Evolutionary conservation across 1,284 basidiomycete genomes (phyloP), one percentile per base, ranked within the genome.

Genomic region (Cryptococcus sp.): DNA sequence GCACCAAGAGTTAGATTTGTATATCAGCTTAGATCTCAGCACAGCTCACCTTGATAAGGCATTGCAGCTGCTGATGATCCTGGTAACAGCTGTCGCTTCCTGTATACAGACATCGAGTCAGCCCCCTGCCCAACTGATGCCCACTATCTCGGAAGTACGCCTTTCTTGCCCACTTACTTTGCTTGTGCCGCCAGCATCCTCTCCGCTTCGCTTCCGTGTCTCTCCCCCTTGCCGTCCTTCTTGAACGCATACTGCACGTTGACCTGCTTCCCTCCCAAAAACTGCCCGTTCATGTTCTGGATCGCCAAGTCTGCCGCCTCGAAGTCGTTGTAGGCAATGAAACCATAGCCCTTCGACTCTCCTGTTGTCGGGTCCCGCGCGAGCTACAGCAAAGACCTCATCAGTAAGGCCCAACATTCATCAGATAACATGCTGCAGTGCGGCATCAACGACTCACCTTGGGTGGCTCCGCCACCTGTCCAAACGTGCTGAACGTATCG

Each of bases 211-310:
- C 94, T 96, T 38, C 95, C 96, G 70, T 98, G 96, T 16, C 94
- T 84, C 77, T 98, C 95, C 59, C 94, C 93, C 76, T 98, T 97
- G 54, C 91, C 91, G 69, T 98, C 96, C 80, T 98, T 98, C 78
- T 98, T 98, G 83, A 97, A 95, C 4, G 95, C 95, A 73, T 96
- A 98, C 75, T 95, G 91, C 15, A 97, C 93, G 16, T 87, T 87
- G 72, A 98, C 90, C 57, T 93, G 88, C 77, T 96, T 96, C 81
- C 98, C 98, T 86, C 95, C 93, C 46, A 98, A 82, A 83, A 92
- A 97, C 71, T 98, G 95, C 47, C 86, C 86, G 69, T 97, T 95
- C 91, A 98, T 94, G 20, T 91, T 85, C 77, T 98, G 94, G 59
- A 96, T 85, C 4, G 96, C 95, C 16, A 91, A 90, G 76, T 98